These are phyloP conservation scores for Amaranthus cruentus DNA, from an alignment of 148 eudicot species.

Conservation along the genomic window DNA sequence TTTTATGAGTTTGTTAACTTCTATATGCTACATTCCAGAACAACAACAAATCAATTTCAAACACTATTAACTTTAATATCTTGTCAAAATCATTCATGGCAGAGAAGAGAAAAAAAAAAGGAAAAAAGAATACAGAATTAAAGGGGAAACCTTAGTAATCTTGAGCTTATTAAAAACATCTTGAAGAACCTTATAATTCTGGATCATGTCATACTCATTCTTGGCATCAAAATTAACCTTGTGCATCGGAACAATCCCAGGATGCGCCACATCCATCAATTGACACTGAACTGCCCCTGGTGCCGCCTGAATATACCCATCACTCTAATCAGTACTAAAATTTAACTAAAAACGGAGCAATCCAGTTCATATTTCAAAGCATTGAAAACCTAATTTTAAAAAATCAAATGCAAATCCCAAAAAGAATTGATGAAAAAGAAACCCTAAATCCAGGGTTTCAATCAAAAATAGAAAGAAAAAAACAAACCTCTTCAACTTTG, in stretches of 20 bases:
- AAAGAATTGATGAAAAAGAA: not conserved
- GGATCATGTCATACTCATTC: conserved; percentile 87
- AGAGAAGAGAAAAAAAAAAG: not conserved
- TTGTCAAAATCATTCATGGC: too few species aligned
- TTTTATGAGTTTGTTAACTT: conserved; percentile 84
- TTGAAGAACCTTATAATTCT: conserved; percentile 89
- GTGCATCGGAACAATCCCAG: conserved; percentile 85
- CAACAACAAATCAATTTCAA: not conserved
- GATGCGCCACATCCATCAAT: conserved; percentile 83
- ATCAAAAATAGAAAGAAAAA: not conserved
- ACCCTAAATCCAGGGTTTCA: not conserved
- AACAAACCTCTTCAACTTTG: conserved; percentile 83
- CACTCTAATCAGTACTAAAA: not conserved
- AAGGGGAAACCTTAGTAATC: conserved; percentile 55
- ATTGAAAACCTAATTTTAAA: not conserved
- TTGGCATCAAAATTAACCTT: conserved; percentile 94
- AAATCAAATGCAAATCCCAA: not conserved
- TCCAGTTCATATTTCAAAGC: too few species aligned
- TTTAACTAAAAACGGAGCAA: too few species aligned
- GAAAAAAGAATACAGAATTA: not conserved
- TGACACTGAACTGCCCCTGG: conserved; percentile 95
- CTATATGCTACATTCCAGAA: conserved; percentile 59
- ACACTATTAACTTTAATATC: too few species aligned
- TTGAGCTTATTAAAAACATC: conserved; percentile 89
- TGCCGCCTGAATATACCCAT: conserved; percentile 44